These are phyloP conservation scores for Diaporthe nobilis DNA, from an alignment of 2,329 filamentous ascomycete genomes.

Conservation along the genomic window DNA sequence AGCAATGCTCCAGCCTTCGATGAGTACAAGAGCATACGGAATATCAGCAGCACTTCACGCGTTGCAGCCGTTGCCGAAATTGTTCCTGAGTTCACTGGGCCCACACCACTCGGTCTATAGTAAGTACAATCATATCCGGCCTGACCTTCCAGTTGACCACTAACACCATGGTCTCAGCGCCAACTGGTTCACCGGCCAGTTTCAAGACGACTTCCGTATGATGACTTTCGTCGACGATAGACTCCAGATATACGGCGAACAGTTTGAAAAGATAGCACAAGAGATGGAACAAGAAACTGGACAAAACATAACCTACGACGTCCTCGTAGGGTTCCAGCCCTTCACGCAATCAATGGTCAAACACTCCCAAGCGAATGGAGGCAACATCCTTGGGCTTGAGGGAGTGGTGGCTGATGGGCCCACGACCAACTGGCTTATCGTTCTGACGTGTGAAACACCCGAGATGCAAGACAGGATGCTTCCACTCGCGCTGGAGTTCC, in stretches of 20 bases:
- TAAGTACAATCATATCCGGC: neutral
- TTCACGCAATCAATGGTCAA: constrained; percentile 22
- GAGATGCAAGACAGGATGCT: constrained; percentile 4
- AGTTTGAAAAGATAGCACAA: constrained; percentile 16
- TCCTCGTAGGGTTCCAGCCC: constrained; percentile 13
- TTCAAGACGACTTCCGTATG: neutral
- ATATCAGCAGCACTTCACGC: constrained; percentile 20
- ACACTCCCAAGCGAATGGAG: constrained; percentile 46
- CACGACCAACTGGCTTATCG: constrained; percentile 15
- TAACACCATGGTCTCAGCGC: neutral
- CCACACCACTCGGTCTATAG: constrained; percentile 29
- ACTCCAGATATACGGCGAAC: neutral
- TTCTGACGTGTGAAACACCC: constrained; percentile 1
- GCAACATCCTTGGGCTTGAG: constrained; percentile 53
- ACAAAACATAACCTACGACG: constrained; percentile 15
- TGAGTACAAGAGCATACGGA: constrained; percentile 3
- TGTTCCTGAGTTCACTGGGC: constrained; percentile 17
- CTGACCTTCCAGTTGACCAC: neutral
- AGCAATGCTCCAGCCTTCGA: constrained; percentile 20
- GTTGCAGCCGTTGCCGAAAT: constrained; percentile 19
- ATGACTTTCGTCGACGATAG: neutral
- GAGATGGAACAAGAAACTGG: neutral
- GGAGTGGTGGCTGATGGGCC: constrained; percentile 42
- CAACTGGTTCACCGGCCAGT: constrained; percentile 18
- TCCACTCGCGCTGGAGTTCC: neutral